A percentile compares a stretch with the other conserved stretches of the same genome.
phyloP scores from a whole-genome alignment of 1,284 basidiomycete species.

The Xerocomus amazonicus region DNA sequence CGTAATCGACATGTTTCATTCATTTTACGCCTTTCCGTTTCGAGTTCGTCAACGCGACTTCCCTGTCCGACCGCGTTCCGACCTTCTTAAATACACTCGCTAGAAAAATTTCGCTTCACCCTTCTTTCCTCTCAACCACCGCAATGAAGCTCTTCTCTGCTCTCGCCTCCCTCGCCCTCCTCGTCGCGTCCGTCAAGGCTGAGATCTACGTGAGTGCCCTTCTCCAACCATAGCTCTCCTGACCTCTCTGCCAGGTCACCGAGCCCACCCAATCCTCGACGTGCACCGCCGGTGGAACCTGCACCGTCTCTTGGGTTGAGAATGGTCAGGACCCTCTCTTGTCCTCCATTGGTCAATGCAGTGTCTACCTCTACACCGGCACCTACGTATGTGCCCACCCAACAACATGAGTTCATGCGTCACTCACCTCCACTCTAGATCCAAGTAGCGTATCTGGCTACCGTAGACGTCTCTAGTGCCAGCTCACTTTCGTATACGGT shows the following conservation, averaged over 20 bases:
- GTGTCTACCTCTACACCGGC: slow-evolving; percentile 54
- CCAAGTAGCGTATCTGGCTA: slow-evolving; percentile 11
- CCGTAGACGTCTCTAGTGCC: slow-evolving; percentile 35
- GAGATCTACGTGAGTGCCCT: slow-evolving; percentile 25
- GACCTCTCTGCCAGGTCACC: slow-evolving; percentile 41
- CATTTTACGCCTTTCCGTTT: neutral
- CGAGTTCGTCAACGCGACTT: neutral
- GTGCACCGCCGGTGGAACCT: slow-evolving; percentile 51
- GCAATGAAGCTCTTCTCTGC: slow-evolving; percentile 14
- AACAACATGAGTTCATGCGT: too few relatives aligned
- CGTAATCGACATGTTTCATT: neutral
- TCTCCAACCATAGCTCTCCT: accelerated
- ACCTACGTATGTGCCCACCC: slow-evolving; percentile 37
- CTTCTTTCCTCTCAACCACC: neutral
- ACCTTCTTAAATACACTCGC: slow-evolving; percentile 28
- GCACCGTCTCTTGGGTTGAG: slow-evolving; percentile 57
- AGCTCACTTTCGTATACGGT: slow-evolving; percentile 40
- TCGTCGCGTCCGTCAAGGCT: slow-evolving; percentile 20
- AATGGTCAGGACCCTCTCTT: slow-evolving; percentile 53
- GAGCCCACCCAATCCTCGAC: slow-evolving; percentile 40
- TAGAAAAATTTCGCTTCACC: neutral
- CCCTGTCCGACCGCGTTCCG: slow-evolving; percentile 17
- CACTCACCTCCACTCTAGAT: slow-evolving; percentile 19
- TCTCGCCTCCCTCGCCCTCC: slow-evolving; percentile 19
- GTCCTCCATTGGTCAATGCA: slow-evolving; percentile 44